Conservation (phyloP, 805 yeast genomes). For the Wickerhamiella vanderwaltii region DNA sequence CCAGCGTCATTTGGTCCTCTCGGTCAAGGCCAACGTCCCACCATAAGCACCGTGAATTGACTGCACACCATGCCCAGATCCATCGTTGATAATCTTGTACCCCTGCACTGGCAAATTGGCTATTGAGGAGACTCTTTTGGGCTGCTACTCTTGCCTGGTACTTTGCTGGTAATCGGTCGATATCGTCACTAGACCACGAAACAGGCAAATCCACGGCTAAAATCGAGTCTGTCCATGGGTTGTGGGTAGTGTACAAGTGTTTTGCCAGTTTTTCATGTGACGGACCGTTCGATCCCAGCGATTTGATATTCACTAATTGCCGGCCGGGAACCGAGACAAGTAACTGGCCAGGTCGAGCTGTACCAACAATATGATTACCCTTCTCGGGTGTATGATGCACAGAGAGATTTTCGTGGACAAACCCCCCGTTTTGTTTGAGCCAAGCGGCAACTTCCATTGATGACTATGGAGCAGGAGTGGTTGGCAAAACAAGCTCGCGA, state of each 20-base stretch:
- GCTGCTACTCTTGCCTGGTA: slow-evolving; percentile 15
- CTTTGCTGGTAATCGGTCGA: slow-evolving; percentile 17
- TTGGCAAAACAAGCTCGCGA: slow-evolving; percentile 6
- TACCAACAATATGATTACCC: slow-evolving; percentile 1
- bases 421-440: slow-evolving; percentile 7
- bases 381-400: not conserved
- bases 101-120: not conserved
- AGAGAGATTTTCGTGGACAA: not conserved
- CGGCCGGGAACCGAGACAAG: slow-evolving; percentile 2
- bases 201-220: not conserved
- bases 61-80: slow-evolving; percentile 71
- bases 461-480: slow-evolving; percentile 7
- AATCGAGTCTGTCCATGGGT: slow-evolving; percentile 3
- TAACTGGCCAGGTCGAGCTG: slow-evolving; percentile 1
- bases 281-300: not conserved
- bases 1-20: slow-evolving; percentile 72
- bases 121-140: slow-evolving; percentile 15
- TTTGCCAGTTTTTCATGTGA: slow-evolving; percentile 3
- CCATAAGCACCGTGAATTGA: slow-evolving; percentile 84
- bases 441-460: slow-evolving; percentile 3
- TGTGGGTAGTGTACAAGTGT: not conserved
- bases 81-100: slow-evolving; percentile 23
- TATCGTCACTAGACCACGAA: slow-evolving; percentile 35
- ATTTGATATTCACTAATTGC: slow-evolving; percentile 2
- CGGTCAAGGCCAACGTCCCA: slow-evolving; percentile 50